A percentile compares a stretch with the other conserved stretches of the same genome.
Conservation (phyloP, 176 grass and related monocot genomes). For the Chrysopogon serrulatus region DNA sequence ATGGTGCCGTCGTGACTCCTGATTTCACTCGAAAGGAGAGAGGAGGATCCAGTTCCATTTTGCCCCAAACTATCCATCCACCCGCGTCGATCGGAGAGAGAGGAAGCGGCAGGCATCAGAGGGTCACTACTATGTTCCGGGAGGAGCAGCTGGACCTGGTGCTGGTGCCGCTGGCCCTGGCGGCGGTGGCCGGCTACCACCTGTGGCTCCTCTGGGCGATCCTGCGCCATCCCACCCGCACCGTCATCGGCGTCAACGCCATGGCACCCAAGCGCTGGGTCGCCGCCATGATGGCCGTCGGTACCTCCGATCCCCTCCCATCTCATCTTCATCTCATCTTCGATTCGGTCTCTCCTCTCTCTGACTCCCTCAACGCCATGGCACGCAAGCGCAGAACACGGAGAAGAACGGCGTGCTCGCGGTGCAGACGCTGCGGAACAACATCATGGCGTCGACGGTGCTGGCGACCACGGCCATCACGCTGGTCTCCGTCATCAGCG, state of each 20-base stretch:
- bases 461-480: slow-evolving; percentile 76
- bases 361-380: too few species aligned
- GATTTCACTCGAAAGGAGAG: neutral
- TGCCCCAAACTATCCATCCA: neutral
- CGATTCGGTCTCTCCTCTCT: neutral
- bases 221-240: slow-evolving; percentile 39
- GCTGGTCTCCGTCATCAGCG: slow-evolving; percentile 64
- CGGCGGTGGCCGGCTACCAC: slow-evolving; percentile 50
- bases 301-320: neutral
- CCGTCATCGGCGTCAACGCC: slow-evolving; percentile 75
- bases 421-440: slow-evolving; percentile 79
- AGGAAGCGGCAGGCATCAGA: neutral
- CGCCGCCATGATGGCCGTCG: slow-evolving; percentile 63
- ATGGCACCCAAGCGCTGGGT: slow-evolving; percentile 65
- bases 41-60: neutral
- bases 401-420: slow-evolving; percentile 72
- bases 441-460: slow-evolving; percentile 92
- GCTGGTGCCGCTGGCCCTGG: slow-evolving; percentile 62
- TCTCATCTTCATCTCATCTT: neutral
- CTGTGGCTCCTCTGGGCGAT: slow-evolving; percentile 59
- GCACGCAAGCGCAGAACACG: too few species aligned
- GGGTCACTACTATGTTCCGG: slow-evolving; percentile 10
- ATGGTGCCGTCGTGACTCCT: neutral
- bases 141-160: slow-evolving; percentile 70
- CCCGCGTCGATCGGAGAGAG: neutral